Evolutionary conservation across 768 basidiomycete species (phyloP), one percentile per base, ranked within the genome.

Genomic region (Psilocybe cubensis): DNA sequence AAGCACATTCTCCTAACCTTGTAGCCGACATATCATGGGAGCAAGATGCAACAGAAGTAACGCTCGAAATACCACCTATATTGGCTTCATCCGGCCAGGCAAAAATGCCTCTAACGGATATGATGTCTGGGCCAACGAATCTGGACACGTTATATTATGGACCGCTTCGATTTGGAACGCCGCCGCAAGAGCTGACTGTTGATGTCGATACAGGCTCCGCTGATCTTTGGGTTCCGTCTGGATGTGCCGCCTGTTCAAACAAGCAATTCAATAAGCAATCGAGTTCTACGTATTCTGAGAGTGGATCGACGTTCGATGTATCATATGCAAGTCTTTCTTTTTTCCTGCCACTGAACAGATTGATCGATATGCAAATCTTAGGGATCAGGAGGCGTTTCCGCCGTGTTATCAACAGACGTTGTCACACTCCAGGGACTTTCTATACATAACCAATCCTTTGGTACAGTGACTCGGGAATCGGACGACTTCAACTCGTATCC

Each of bases 171-270:
- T 74, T 90, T 50, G 89, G 89, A 9, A 84, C 84, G 17, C 81
- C 81, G 1, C 61, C 72, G 0, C 86, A 88, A 67, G 51, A 60
- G 20, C 63, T 89, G 17, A 73, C 77, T 2, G 77, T 89, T 29
- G 82, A 87, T 67, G 73, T 89, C 60, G 89, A 91, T 68, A 89
- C 88, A 2, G 86, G 88, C 48, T 86, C 83, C 6, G 75, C 82
- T 29, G 89, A 91, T 66, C 74, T 87, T n/a, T 89, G 87, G 84
- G 67, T 75, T 2, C 76, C 81, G 25, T 67, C 70, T 12, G 51
- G 65, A 42, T 84, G 83, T 63, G 12, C 44, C 1, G 33, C 61
- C 14, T 85, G 83, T 57, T 58, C 59, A n/a, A 66, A 70, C 45
- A 66, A 50, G 12, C 75, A 76, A 53, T 85, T 80, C 58, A 56